These are phyloP conservation scores for Dictyophora rubrovolvata DNA, from an alignment of 768 basidiomycete species.

Conservation along the genomic window DNA sequence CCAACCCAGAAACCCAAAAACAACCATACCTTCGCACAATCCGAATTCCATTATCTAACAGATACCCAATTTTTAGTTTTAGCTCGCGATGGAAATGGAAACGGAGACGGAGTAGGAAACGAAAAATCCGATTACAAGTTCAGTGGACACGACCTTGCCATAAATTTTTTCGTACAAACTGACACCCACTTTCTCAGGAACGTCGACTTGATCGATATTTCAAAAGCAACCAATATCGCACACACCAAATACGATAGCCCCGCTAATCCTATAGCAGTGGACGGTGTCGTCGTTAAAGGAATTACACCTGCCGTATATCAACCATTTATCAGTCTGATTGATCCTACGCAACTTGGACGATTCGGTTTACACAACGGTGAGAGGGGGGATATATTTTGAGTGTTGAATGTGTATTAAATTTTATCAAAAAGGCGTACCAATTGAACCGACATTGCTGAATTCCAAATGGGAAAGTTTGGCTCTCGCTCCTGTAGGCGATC, in stretches of 20 bases:
- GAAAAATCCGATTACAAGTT: conserved; percentile 45
- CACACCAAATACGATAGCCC: conserved; percentile 45
- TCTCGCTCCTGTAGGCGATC: conserved; percentile 43
- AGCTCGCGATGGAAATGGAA: conserved; percentile 50
- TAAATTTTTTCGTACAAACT: background rate
- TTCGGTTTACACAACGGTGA: conserved; percentile 57
- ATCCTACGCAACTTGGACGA: conserved; percentile 41
- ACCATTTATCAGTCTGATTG: conserved; percentile 45
- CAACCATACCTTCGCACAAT: conserved; percentile 37
- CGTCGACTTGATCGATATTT: conserved; percentile 49
- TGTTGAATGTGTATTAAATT: conserved; percentile 32
- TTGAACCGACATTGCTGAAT: conserved; percentile 43
- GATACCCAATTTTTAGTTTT: conserved; percentile 47
- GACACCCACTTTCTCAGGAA: conserved; percentile 27
- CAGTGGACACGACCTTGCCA: conserved; percentile 3
- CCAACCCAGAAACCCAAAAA: conserved; percentile 23
- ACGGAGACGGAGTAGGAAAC: conserved; percentile 34
- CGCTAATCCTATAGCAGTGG: conserved; percentile 37
- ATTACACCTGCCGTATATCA: conserved; percentile 46
- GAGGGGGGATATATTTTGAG: conserved; percentile 57
- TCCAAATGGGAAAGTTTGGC: conserved; percentile 63
- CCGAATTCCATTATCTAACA: conserved; percentile 49
- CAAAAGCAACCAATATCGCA: conserved; percentile 50
- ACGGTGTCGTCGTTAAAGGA: conserved; percentile 34
- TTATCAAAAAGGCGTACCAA: conserved; percentile 29